Percentiles rank a stretch among this genome's conserved stretches.
Conservation (phyloP, 169 alveolate genomes). For the Plasmodium billcollinsi region DNA sequence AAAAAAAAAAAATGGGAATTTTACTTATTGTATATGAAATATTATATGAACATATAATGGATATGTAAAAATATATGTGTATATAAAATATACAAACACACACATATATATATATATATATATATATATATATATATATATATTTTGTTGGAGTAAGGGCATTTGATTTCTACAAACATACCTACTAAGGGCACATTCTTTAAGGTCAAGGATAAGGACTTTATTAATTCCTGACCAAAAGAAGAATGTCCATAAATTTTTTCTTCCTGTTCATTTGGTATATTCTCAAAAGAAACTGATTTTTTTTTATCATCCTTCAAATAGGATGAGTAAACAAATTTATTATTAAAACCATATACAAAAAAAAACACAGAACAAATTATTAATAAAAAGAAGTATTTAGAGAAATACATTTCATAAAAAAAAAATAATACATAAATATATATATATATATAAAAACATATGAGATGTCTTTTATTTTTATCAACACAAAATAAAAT, state of each 20-base stretch:
- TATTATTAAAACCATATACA: too few species aligned
- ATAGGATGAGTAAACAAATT: conserved; percentile 13
- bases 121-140: background rate
- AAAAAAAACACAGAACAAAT: too few species aligned
- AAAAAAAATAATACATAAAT: too few species aligned
- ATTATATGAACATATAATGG: background rate
- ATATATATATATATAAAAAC: background rate
- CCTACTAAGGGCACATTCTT: conserved; percentile 45
- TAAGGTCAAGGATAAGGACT: conserved; percentile 30
- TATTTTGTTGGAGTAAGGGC: background rate
- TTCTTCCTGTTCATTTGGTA: background rate
- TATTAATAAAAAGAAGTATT: background rate
- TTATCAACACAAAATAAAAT: too few species aligned
- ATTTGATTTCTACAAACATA: background rate
- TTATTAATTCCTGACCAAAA: conserved; percentile 19
- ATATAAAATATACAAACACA: background rate
- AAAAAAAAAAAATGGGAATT: too few species aligned
- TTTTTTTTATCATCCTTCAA: conserved; percentile 5
- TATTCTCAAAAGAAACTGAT: background rate
- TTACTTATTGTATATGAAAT: too few species aligned
- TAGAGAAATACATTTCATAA: conserved; percentile 12
- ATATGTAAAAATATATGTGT: background rate
- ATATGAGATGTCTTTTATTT: background rate
- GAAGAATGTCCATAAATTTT: conserved; percentile 16
- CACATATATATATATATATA: background rate